Base-by-base conservation (phyloP, 2,329 filamentous ascomycete genomes). In the Cyclaneusma minus region DNA sequence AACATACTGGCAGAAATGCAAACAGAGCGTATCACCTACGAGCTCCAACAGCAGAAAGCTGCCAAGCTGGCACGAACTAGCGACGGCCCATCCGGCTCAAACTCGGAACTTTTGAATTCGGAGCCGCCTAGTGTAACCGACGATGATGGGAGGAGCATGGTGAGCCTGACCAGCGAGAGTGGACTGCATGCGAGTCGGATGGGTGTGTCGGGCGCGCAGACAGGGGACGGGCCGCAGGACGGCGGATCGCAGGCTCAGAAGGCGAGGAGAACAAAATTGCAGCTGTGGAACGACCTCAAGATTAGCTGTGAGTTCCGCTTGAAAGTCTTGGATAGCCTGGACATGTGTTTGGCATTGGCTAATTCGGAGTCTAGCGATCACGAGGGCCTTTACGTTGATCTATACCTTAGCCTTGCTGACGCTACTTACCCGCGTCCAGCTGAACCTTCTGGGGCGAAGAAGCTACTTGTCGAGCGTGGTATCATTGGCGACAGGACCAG, bases 381-480 rank as follows among this genome's bases (percentile, higher is more conserved):
- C 89, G 7, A 67, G 89, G 48, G 72, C 87, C 1, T 87, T 93
- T 44, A 93, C 87, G 6, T 63, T 98, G 29, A 64, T 95, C 35
- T 98, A 98, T 51, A 92, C 83, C 1, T 65, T 95, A 23, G 76
- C 78, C 15, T 69, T 98, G 24, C 70, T 98, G 31, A 85, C 81
- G 5, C 72, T 98, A 52, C 71, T 98, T 39, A 98, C 89, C 1
- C 72, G 87, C 34, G 81, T 98, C 43, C 89, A 98, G 55, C 72
- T 98, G 33, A 98, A 98, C 56, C 80, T 98, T 15, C 79, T 98
- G 19, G 89, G 89, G 28, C 79, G 89, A 34, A 70, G 87, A 35
- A 95, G 84, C 51, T 98, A 98, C 54, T 71, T 98, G 25, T 93
- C 87, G 5, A 93, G 83, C 37, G 89, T 98, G 11, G 80, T 95